A percentile compares a stretch with the other conserved stretches of the same genome.
These are phyloP conservation scores for Murraya paniculata DNA, from an alignment of 345 rosid species.

Conservation along the genomic window DNA sequence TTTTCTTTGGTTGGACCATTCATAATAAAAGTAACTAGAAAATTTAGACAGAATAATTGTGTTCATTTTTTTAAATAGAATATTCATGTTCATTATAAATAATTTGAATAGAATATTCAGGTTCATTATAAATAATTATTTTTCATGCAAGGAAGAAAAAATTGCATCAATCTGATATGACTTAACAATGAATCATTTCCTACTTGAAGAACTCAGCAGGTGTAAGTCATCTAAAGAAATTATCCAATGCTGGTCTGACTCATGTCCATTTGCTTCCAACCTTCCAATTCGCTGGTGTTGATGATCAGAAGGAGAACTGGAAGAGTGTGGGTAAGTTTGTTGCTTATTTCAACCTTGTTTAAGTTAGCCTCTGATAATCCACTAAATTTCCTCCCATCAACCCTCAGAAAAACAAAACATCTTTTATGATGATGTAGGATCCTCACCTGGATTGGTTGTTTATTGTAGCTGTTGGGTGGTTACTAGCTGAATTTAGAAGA, in stretches of 20 bases:
- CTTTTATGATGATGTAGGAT: background rate
- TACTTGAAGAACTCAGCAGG: conserved; percentile 78
- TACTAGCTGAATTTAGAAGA: background rate
- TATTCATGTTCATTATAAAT: background rate
- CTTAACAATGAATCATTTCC: conserved; percentile 14
- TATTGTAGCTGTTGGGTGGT: background rate
- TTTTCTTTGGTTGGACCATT: background rate
- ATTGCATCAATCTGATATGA: background rate
- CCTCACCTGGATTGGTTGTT: background rate
- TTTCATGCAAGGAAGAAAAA: conserved; percentile 7
- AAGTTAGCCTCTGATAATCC: background rate
- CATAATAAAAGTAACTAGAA: background rate
- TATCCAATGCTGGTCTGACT: conserved; percentile 83
- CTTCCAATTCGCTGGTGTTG: conserved; percentile 86
- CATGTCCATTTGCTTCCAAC: conserved; percentile 89
- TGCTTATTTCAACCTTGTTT: background rate
- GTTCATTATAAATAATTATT: background rate
- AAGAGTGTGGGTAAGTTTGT: conserved; percentile 59
- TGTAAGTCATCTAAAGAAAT: conserved; percentile 65
- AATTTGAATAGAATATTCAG: background rate
- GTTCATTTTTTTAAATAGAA: background rate
- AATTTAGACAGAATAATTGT: background rate
- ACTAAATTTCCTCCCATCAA: background rate
- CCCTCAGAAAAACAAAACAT: background rate
- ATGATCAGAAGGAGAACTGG: conserved; percentile 84